These are phyloP conservation scores for Cercospora zeina DNA, from an alignment of 2,329 filamentous ascomycete genomes.

Conservation along the genomic window DNA sequence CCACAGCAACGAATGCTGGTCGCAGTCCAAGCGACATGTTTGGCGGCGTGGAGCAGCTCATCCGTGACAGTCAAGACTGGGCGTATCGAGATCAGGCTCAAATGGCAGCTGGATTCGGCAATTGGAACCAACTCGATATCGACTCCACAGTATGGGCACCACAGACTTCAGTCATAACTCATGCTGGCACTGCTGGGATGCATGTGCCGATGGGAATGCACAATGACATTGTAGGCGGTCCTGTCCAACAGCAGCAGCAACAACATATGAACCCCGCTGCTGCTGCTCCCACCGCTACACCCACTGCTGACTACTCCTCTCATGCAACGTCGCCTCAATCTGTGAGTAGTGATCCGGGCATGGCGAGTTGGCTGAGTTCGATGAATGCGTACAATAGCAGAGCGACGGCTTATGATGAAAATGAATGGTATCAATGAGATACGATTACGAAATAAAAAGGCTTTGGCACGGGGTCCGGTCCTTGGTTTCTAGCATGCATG, in stretches of 20 bases:
- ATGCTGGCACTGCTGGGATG: neutral
- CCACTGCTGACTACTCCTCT: neutral
- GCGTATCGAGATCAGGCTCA: constrained; percentile 61
- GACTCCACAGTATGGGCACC: constrained; percentile 27
- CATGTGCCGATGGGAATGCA: constrained; percentile 1
- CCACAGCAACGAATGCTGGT: constrained; percentile 21
- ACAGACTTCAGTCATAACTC: neutral
- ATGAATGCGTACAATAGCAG: constrained; percentile 36
- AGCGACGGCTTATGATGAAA: constrained; percentile 42
- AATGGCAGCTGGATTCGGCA: constrained; percentile 62
- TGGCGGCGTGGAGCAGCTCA: constrained; percentile 60
- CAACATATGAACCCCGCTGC: constrained; percentile 1
- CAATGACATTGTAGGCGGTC: constrained; percentile 6
- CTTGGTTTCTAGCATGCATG: neutral
- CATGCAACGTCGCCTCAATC: constrained; percentile 8
- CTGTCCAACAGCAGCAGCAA: constrained; percentile 6
- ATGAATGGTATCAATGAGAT: constrained; percentile 46
- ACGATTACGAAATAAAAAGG: neutral
- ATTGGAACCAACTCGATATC: constrained; percentile 52
- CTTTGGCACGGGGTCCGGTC: neutral
- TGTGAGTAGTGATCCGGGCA: constrained; percentile 15
- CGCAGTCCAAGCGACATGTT: constrained; percentile 55
- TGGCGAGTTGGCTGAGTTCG: constrained; percentile 34
- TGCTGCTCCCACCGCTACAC: neutral
- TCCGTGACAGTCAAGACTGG: constrained; percentile 65